phyloP scores from a whole-genome alignment of 768 basidiomycete species.

The Lactarius tabidus region DNA sequence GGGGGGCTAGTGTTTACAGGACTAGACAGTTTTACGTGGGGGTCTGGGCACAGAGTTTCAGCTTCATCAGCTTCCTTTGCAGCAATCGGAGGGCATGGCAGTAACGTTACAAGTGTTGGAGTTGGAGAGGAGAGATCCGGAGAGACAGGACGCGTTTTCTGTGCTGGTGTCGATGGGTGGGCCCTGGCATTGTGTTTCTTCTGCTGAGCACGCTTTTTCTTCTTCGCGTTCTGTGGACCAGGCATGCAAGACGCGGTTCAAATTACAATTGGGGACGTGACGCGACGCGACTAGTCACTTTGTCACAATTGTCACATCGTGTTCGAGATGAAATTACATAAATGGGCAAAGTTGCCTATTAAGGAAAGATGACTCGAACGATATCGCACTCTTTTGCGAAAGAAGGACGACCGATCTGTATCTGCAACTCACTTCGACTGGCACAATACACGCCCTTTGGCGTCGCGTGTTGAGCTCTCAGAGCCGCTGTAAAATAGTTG shows the following conservation, averaged over 20 bases:
- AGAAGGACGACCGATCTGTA: slow-evolving; percentile 11
- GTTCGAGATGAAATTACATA: neutral
- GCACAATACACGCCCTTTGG: slow-evolving; percentile 22
- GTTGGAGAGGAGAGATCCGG: slow-evolving; percentile 1
- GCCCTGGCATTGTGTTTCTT: slow-evolving; percentile 33
- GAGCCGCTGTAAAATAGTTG: slow-evolving; percentile 27
- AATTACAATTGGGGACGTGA: neutral
- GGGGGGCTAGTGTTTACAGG: neutral
- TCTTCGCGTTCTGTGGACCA: slow-evolving; percentile 54
- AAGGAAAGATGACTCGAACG: slow-evolving; percentile 9
- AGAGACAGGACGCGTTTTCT: neutral
- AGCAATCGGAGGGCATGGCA: neutral
- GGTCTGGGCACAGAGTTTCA: slow-evolving; percentile 10
- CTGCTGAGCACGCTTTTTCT: slow-evolving; percentile 37
- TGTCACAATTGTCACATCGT: neutral
- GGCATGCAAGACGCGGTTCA: slow-evolving; percentile 41
- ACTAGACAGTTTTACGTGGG: neutral
- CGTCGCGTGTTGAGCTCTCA: slow-evolving; percentile 22
- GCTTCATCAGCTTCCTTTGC: neutral
- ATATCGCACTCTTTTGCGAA: neutral
- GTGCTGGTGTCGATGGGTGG: slow-evolving; percentile 5
- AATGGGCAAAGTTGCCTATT: slow-evolving; percentile 7
- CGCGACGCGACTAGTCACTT: slow-evolving; percentile 1
- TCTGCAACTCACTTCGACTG: slow-evolving; percentile 5
- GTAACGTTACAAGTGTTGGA: slow-evolving; percentile 1